Conservation (phyloP, 169 alveolate species). For the Plasmodium vivax region DNA sequence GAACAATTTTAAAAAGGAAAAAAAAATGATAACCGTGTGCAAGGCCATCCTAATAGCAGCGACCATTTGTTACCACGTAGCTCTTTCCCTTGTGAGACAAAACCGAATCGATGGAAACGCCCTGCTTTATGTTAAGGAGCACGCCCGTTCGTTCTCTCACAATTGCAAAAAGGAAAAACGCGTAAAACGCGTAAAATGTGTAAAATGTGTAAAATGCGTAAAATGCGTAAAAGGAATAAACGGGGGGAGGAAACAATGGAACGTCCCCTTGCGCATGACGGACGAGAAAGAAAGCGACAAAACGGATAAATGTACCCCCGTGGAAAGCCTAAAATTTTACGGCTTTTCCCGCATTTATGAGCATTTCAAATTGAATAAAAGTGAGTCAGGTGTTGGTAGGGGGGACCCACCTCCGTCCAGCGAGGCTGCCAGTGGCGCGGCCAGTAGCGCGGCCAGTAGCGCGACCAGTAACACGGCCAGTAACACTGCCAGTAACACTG, state of each 20-base stretch:
- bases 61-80: conserved; percentile 20
- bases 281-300: background rate
- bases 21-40: conserved; percentile 26
- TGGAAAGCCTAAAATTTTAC: conserved; percentile 40
- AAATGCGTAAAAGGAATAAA: background rate
- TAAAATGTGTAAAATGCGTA: background rate
- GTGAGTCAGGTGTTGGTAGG: background rate
- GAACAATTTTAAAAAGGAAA: background rate
- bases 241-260: conserved; percentile 12
- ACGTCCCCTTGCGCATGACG: conserved; percentile 10
- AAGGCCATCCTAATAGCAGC: conserved; percentile 38
- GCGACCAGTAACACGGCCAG: background rate
- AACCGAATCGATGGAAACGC: background rate
- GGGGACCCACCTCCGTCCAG: background rate
- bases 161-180: conserved; percentile 23
- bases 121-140: conserved; percentile 15
- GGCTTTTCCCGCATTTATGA: conserved; percentile 49
- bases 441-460: background rate
- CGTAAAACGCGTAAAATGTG: background rate
- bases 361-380: conserved; percentile 20
- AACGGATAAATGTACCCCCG: background rate
- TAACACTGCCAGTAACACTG: background rate
- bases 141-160: background rate
- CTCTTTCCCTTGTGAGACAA: conserved; percentile 13
- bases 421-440: background rate